Evolutionary conservation across 345 rosid genomes (phyloP), one percentile per base, ranked within the genome.

Genomic region (Bruguiera gymnorhiza): DNA sequence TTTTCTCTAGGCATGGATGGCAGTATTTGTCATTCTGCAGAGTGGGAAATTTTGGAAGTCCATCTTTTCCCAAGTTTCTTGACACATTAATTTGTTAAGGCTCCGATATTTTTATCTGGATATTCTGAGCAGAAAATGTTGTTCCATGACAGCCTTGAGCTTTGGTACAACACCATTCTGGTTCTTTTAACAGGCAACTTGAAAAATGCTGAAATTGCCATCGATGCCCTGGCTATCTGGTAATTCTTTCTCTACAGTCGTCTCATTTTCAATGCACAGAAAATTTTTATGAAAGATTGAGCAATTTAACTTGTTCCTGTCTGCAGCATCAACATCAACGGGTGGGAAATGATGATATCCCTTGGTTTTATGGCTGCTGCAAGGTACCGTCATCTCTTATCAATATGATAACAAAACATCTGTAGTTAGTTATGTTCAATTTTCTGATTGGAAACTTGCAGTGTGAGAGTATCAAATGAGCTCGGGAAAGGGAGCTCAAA

Each of bases 161-260:
- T 88, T 65, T 89, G 97, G 96, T 89, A 92, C 92, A 92, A 82
- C 80, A 81, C 96, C 23, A 72, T 88, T 67, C 77, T 92, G 75
- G 72, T 92, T 62, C 85, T 89, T 50, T 69, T 89, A 51, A 87
- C 96, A 0, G 96, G 97, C 68, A 82, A 82, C 71, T 27, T 92
- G 82, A 65, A 77, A 70, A 83, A 88, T 70, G 94, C 96, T 15
- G 84, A 86, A 73, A 83, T 88, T 75, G 72, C 94, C 69, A 85
- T 92, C 48, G 86, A 89, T 82, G 97, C 97, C 24, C 83, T 92
- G 11, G 77, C 96, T 61, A 88, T 92, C 50, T 92, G 97, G 97
- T 92, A 85, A 67, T 52, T 27, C 1, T 9, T 50, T 51, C 13
- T 24, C 36, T 1, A 1, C 7, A 13, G 13, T 13, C 16, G 10